phyloP scores from a whole-genome alignment of 495 filamentous ascomycete genomes.

The Hyaloscypha variabilis region DNA sequence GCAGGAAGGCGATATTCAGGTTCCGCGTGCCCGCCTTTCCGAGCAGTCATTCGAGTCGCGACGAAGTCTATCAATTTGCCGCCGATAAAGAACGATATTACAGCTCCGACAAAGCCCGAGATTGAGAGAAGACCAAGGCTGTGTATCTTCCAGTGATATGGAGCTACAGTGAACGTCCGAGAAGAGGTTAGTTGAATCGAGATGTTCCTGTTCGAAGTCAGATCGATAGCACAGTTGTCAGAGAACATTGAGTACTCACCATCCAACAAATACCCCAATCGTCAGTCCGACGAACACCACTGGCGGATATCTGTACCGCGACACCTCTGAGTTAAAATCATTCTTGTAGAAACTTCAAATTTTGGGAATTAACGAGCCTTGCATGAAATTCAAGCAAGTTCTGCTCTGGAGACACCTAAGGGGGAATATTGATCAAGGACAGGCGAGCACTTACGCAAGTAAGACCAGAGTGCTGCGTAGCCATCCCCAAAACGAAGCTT shows the following conservation, averaged over 20 bases:
- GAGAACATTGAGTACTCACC: neutral
- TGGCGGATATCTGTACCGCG: conserved; percentile 8
- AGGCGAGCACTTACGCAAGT: neutral
- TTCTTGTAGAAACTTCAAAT: neutral
- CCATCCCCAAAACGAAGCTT: conserved; percentile 15
- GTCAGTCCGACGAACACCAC: conserved; percentile 14
- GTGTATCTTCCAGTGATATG: conserved; percentile 20
- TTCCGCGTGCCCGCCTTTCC: conserved; percentile 11
- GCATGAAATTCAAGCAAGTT: neutral
- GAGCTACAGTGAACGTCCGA: conserved; percentile 14
- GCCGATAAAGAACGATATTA: conserved; percentile 21
- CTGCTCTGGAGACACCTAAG: neutral
- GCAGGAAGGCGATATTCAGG: conserved; percentile 18
- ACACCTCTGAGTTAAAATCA: neutral
- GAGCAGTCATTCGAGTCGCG: conserved; percentile 14
- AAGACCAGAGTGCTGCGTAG: conserved; percentile 9
- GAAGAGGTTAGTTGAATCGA: conserved; percentile 16
- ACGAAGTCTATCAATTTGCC: conserved; percentile 16
- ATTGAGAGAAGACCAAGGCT: conserved; percentile 15
- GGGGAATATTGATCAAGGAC: neutral
- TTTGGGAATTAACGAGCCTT: neutral
- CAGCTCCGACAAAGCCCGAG: conserved; percentile 16
- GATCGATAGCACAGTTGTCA: neutral
- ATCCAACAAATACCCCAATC: conserved; percentile 18
- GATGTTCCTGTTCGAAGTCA: conserved; percentile 8